These are phyloP conservation scores for Arachis hypogaea DNA, from an alignment of 306 rosid species.

Conservation along the genomic window DNA sequence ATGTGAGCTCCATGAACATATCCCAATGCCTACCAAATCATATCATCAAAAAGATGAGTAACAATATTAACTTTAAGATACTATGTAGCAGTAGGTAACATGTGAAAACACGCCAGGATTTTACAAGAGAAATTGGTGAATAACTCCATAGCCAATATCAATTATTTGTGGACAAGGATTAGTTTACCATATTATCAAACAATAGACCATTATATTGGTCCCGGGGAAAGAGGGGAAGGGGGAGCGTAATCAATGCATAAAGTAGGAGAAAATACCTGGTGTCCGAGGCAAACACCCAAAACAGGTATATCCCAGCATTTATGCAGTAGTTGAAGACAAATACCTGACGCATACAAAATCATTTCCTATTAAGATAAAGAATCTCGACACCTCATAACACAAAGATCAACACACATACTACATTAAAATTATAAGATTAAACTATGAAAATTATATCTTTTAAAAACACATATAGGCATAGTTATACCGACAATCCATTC, in stretches of 20 bases:
- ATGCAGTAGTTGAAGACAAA: slow-evolving; percentile 81
- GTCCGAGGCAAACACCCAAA: slow-evolving; percentile 97
- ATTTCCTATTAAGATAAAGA: slow-evolving; percentile 35
- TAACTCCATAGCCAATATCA: slow-evolving; percentile 17
- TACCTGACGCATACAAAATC: slow-evolving; percentile 62
- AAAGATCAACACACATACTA: slow-evolving; percentile 36
- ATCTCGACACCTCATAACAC: slow-evolving; percentile 19
- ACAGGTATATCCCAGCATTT: slow-evolving; percentile 87
- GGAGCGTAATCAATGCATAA: background rate
- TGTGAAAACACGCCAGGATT: background rate
- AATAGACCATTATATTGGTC: slow-evolving; percentile 19
- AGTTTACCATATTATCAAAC: slow-evolving; percentile 19
- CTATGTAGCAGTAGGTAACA: too few relatives aligned
- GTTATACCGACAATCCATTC: slow-evolving; percentile 16
- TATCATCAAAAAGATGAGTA: slow-evolving; percentile 30
- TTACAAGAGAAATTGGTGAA: slow-evolving; percentile 8
- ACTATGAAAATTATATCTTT: slow-evolving; percentile 31
- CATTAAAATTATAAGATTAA: slow-evolving; percentile 29
- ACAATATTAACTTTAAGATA: background rate
- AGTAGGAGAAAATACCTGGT: slow-evolving; percentile 69
- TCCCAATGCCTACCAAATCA: slow-evolving; percentile 82
- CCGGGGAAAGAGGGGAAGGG: too few relatives aligned
- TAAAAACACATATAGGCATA: slow-evolving; percentile 9
- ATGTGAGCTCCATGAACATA: slow-evolving; percentile 90
- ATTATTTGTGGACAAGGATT: slow-evolving; percentile 5